Evolutionary conservation across 2,329 filamentous ascomycete species (phyloP).

Genomic region (Claviceps africana): DNA sequence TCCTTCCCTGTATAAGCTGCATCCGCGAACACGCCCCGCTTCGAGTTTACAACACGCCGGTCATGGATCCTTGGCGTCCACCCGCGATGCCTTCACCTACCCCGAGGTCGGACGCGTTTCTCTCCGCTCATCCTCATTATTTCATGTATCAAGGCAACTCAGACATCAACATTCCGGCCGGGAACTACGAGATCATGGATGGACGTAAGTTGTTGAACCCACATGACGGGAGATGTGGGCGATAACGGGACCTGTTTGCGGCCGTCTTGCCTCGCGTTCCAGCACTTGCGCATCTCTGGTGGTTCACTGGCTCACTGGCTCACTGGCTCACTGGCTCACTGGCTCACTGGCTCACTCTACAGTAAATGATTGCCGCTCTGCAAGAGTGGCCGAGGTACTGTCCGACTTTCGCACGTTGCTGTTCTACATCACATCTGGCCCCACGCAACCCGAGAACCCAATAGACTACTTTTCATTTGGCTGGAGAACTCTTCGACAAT

Average conservation of each 20-base stretch:
- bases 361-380: constrained; percentile 48
- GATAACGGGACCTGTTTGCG: background rate
- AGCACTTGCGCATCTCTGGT: background rate
- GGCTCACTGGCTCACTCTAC: background rate
- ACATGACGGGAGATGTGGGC: background rate
- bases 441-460: constrained; percentile 37
- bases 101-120: background rate
- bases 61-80: background rate
- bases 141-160: constrained; percentile 1
- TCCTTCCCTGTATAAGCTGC: background rate
- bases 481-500: constrained; percentile 48
- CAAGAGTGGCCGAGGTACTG: constrained; percentile 47
- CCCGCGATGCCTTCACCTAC: constrained; percentile 3
- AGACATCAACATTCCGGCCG: background rate
- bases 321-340: background rate
- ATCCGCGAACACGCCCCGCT: background rate
- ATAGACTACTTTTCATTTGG: constrained; percentile 51
- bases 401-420: constrained; percentile 48
- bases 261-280: too few species aligned
- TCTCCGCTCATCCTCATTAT: background rate
- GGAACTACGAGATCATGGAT: constrained; percentile 11
- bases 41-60: background rate
- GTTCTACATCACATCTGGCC: constrained; percentile 45
- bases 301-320: background rate
- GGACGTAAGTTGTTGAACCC: constrained; percentile 11